phyloP scores from a whole-genome alignment of 2,329 filamentous ascomycete genomes.

The Decorospora gaudefroyi region DNA sequence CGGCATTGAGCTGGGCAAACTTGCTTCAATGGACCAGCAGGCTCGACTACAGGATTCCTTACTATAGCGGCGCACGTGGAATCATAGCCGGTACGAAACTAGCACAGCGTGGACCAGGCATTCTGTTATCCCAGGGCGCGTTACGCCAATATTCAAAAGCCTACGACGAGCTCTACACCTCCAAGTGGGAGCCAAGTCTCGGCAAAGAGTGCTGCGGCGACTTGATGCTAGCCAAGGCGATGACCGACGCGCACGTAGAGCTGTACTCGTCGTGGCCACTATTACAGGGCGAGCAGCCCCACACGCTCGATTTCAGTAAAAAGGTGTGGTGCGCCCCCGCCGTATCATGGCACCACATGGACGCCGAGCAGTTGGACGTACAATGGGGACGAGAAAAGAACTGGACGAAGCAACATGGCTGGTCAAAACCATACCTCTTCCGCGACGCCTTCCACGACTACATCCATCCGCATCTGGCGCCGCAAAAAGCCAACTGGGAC shows the following conservation, averaged over 20 bases:
- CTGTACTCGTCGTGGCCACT: constrained; percentile 49
- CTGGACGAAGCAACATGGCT: constrained; percentile 42
- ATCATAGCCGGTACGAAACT: constrained; percentile 47
- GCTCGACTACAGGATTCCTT: constrained; percentile 48
- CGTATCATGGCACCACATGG: constrained; percentile 47
- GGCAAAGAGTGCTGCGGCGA: constrained; percentile 48
- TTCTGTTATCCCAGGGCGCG: constrained; percentile 50
- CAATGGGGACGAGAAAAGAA: constrained; percentile 42
- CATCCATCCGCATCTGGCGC: constrained; percentile 36
- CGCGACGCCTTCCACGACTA: constrained; percentile 42
- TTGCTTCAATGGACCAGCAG: constrained; percentile 48
- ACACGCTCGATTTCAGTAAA: constrained; percentile 47
- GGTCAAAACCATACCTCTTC: constrained; percentile 41
- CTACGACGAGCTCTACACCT: constrained; percentile 38
- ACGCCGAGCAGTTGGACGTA: constrained; percentile 25
- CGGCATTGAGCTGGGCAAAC: constrained; percentile 45
- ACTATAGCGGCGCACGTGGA: constrained; percentile 50
- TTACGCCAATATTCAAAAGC: constrained; percentile 40
- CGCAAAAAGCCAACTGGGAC: constrained; percentile 43
- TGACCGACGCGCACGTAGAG: constrained; percentile 44
- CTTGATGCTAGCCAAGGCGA: constrained; percentile 41
- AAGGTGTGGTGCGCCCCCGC: constrained; percentile 52
- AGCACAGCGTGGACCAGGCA: constrained; percentile 51
- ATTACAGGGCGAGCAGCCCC: constrained; percentile 51
- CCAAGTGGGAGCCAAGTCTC: constrained; percentile 42